Conservation (phyloP, 352 stramenopile species). For the Phytophthora hibernalis region DNA sequence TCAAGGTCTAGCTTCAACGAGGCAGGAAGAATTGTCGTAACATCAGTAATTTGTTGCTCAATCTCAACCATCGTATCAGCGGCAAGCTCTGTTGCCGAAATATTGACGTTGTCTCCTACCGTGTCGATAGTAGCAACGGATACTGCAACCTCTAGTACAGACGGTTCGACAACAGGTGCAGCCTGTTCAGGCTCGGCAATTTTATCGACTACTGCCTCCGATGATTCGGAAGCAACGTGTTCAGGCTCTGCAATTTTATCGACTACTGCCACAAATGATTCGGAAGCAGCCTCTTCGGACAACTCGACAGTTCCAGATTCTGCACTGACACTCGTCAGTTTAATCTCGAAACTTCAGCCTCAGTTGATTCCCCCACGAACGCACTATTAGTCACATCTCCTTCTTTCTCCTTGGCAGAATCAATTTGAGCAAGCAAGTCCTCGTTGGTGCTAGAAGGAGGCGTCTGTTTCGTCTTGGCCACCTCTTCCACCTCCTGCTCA, state of each 20-base stretch:
- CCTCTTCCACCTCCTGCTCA: constrained; percentile 17
- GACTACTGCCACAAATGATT: too few relatives aligned
- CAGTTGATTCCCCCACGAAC: constrained; percentile 1
- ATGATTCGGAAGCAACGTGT: not conserved
- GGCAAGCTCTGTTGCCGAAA: not conserved
- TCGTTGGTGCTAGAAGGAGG: constrained; percentile 20
- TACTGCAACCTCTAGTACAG: not conserved
- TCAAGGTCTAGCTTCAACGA: constrained; percentile 24
- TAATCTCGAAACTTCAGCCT: constrained; percentile 6
- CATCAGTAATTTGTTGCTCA: not conserved
- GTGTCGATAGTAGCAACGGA: not conserved
- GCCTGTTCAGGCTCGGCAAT: not conserved
- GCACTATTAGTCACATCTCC: not conserved
- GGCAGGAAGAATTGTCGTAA: constrained; percentile 3
- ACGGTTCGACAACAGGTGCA: constrained; percentile 2
- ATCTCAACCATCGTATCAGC: not conserved
- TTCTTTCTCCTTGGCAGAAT: constrained; percentile 1
- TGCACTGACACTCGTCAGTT: not conserved
- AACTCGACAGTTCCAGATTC: not conserved
- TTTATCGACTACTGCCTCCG: constrained; percentile 5
- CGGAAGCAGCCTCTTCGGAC: too few relatives aligned
- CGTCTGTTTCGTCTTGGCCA: not conserved
- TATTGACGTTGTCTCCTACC: not conserved
- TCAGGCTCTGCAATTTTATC: too few relatives aligned
- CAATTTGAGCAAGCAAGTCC: constrained; percentile 8